Conservation (phyloP, 441 rosid genomes). For the Geranium incanum region DNA sequence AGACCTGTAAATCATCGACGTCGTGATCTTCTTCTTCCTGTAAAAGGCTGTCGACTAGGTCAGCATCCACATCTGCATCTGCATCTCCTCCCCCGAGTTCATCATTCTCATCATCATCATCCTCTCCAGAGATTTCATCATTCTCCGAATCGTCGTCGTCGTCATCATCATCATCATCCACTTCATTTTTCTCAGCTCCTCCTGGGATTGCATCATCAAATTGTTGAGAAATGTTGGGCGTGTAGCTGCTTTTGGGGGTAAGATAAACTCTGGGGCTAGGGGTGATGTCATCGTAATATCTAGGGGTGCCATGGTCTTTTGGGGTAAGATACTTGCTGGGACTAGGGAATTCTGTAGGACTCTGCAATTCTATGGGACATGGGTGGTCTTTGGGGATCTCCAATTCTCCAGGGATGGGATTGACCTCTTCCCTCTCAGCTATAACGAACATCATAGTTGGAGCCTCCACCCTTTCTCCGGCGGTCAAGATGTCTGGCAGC, state of each 20-base stretch:
- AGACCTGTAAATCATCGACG: neutral
- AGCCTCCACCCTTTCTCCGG: neutral
- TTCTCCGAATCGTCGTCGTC: neutral
- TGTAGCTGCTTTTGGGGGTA: neutral
- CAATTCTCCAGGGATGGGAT: neutral
- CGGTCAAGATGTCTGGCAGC: neutral
- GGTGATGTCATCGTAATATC: neutral
- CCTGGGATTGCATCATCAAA: neutral
- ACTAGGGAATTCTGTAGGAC: neutral
- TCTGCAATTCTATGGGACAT: too few relatives aligned
- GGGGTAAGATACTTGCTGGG: neutral
- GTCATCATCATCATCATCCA: neutral
- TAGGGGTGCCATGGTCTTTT: neutral
- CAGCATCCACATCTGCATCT: neutral
- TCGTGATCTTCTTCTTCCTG: neutral
- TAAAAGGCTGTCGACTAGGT: neutral
- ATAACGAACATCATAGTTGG: neutral
- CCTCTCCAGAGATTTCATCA: neutral
- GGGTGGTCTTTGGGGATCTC: neutral
- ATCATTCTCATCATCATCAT: neutral
- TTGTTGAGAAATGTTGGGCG: neutral
- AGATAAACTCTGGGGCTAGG: neutral
- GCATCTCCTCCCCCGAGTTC: neutral
- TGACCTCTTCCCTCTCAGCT: neutral
- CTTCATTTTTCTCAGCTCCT: neutral